Conservation (phyloP, 2,329 filamentous ascomycete genomes). For the Didymella exigua region DNA sequence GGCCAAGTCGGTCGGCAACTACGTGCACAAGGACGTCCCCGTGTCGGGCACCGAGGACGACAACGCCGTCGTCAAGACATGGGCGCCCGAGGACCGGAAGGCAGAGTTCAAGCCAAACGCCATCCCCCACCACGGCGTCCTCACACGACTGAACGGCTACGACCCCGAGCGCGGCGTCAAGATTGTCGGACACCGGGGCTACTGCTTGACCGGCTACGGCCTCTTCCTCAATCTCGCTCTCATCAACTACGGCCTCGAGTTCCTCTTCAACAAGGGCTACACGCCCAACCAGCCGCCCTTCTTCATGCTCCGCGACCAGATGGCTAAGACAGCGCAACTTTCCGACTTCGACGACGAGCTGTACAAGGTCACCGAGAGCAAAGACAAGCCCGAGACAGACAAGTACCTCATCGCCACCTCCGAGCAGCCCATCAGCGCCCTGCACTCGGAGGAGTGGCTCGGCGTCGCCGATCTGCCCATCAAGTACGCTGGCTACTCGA, state of each 20-base stretch:
- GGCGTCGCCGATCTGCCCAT: conserved; percentile 83
- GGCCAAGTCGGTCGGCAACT: conserved; percentile 84
- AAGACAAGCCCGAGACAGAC: conserved; percentile 79
- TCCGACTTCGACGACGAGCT: conserved; percentile 97
- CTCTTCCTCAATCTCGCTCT: conserved; percentile 91
- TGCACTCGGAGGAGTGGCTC: conserved; percentile 94
- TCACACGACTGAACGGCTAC: conserved; percentile 85
- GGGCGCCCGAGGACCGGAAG: conserved; percentile 76
- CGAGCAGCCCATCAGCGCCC: conserved; percentile 91
- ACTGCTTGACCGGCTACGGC: conserved; percentile 88
- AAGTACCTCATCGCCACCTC: conserved; percentile 79
- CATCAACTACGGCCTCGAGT: conserved; percentile 93
- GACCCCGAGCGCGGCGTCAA: conserved; percentile 82
- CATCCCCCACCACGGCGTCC: conserved; percentile 94
- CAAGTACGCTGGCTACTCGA: conserved; percentile 86
- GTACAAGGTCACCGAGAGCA: conserved; percentile 89
- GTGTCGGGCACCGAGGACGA: conserved; percentile 86
- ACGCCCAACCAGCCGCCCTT: conserved; percentile 67
- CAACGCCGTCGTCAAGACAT: conserved; percentile 77
- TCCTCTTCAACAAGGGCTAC: conserved; percentile 80
- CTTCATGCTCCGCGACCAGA: conserved; percentile 90
- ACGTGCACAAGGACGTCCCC: conserved; percentile 87
- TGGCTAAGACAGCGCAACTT: conserved; percentile 97
- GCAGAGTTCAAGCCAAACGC: conserved; percentile 79
- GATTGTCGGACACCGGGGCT: conserved; percentile 91